Base-by-base conservation (phyloP, 2,329 filamentous ascomycete genomes). In the Calonectria leucothoes region DNA sequence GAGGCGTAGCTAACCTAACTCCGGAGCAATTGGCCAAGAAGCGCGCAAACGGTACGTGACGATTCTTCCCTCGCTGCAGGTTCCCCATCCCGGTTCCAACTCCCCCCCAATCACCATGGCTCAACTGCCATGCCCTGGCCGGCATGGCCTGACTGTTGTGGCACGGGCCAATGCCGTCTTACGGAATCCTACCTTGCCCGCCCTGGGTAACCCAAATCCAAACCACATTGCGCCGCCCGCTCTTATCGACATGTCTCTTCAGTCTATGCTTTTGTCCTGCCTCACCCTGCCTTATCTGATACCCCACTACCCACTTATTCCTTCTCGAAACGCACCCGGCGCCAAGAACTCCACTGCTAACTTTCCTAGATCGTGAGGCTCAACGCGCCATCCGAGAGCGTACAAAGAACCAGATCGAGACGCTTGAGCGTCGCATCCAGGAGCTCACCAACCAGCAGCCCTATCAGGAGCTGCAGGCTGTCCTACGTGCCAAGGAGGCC, bases 331-430 rank as follows among this genome's bases (percentile, higher is more conserved):
- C 42, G 33, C 23, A 14, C 45, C 51, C 20, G n/a, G 23, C 29
- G 25, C 61, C 37, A 59, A 66, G 29, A 70, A 55, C 69, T 61
- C 29, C 48, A 52, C 76, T 57, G 77, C 78, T 77, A 70, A 74
- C 70, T 70, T 55, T 33, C 48, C 20, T 91, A 90, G 95, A 97
- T 82, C 92, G 95, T 71, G 94, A 97, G 83, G 95, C 95, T 35
- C 95, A 98, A 83, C 91, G 95, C 63, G 94, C 94, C 48, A 97
- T 97, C 73, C 90, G 95, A 51, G 94, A 96, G 85, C 91, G 95
- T 69, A 97, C 94, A 33, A 95, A 93, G 85, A 91, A 92, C 71
- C 93, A 94, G 83, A 97, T 97, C 78, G 94, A 96, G 82, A 86
- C 85, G 8, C 87, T 97, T 72, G 94, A 97, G 83, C 88, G 88